Base-by-base conservation (phyloP, 495 filamentous ascomycete genomes). In the Lasiosphaeria hispida region DNA sequence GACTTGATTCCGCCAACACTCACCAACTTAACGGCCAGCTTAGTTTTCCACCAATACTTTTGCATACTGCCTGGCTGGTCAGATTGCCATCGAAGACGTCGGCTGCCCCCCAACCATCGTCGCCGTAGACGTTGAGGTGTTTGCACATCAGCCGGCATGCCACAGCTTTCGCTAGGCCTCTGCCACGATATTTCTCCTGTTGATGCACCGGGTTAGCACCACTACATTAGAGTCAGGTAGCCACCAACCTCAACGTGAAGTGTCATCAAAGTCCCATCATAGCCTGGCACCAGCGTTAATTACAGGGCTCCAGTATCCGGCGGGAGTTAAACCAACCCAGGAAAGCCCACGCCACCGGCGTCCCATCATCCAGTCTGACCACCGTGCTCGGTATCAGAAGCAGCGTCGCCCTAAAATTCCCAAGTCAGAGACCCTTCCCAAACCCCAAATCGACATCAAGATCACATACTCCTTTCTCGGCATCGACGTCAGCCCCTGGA, bases 131-230 rank as follows among this genome's bases (percentile, higher is more conserved):
- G 15, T 41, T 54, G 30, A 74, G 50, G n/a, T 68, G 68, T 8
- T 77, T 73, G 13, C 65, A 63, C 57, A 78, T 71, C 19, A 80
- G 53, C 57, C 66, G 74, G 23, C 65, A 64, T 5, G 68, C 69
- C 7, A 80, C 61, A 1, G 72, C 73, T 60, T 78, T 80, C 0
- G 75, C 77, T 9, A 81, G 57, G 0, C 78, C 78, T 35, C 59
- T 68, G 4, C 72, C 70, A 0, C 78, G 72, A 52, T 73, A 81
- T 10, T 58, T 41, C 14, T 75, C 70, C 64, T 79, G 55, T 34
- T 43, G 45, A 48, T 57, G 63, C 37, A 18, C 35, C 3, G 3
- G n/a, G n/a, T 58, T 8, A 45, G 39, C 17, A 34, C 18, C 51
- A 41, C 17, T 43, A 19, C 9, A n/a, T n/a, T n/a, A 14, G n/a